Percentiles rank a stretch among this genome's conserved stretches.
Evolutionary conservation across 2,329 filamentous ascomycete species (phyloP).

Genomic region (Apiospora aurea): DNA sequence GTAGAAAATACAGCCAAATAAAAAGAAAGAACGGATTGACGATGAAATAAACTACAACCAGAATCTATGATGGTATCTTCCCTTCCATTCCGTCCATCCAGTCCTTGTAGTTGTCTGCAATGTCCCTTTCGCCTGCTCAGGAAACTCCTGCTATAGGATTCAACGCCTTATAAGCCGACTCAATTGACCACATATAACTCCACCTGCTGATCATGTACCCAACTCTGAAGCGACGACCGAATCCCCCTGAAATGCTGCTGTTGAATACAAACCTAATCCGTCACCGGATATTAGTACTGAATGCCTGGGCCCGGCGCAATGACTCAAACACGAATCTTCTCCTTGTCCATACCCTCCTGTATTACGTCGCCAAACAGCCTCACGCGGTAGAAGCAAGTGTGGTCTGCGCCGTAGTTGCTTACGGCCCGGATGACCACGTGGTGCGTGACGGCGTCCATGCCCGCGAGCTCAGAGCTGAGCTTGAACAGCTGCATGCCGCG

Average conservation of each 20-base stretch:
- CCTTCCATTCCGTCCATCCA: slow-evolving; percentile 24
- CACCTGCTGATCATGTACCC: slow-evolving; percentile 11
- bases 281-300: not conserved
- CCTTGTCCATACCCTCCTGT: slow-evolving; percentile 29
- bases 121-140: slow-evolving; percentile 11
- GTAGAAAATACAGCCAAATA: slow-evolving; percentile 19
- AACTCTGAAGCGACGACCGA: not conserved
- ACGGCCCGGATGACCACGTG: slow-evolving; percentile 61
- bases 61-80: slow-evolving; percentile 36
- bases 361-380: slow-evolving; percentile 59
- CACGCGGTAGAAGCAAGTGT: slow-evolving; percentile 73
- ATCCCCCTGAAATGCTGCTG: not conserved
- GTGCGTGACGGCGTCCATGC: slow-evolving; percentile 56
- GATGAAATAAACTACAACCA: slow-evolving; percentile 31
- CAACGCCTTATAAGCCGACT: not conserved
- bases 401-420: slow-evolving; percentile 66
- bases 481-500: slow-evolving; percentile 58
- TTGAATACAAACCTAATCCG: not conserved
- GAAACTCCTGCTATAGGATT: not conserved
- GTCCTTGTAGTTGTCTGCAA: slow-evolving; percentile 23
- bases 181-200: not conserved
- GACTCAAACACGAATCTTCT: not conserved
- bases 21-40: slow-evolving; percentile 27
- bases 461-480: slow-evolving; percentile 57
- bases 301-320: not conserved